These are phyloP conservation scores for Cylindrotheca fusiformis DNA, from an alignment of 108 stramenopile genomes.

Conservation along the genomic window DNA sequence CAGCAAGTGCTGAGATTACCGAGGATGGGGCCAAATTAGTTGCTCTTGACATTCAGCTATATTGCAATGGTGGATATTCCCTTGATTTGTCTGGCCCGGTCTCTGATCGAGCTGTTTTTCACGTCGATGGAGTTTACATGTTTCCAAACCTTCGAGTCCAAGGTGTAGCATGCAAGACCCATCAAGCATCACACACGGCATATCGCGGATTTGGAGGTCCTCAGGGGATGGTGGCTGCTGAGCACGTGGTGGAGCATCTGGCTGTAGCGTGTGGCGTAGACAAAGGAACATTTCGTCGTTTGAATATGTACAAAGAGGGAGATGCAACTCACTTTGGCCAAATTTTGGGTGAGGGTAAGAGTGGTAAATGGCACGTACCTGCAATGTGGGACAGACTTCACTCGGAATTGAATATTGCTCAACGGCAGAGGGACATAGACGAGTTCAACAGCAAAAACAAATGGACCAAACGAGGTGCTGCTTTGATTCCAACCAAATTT, in stretches of 20 bases:
- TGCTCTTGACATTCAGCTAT: conserved; percentile 78
- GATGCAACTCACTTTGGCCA: conserved; percentile 87
- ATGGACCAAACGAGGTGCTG: conserved; percentile 85
- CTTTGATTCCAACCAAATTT: conserved; percentile 91
- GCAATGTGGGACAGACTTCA: conserved; percentile 70
- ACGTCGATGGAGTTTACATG: conserved; percentile 85
- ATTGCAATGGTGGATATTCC: conserved; percentile 83
- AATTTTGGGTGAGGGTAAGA: conserved; percentile 49
- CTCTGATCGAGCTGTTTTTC: conserved; percentile 88
- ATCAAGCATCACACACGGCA: conserved; percentile 91
- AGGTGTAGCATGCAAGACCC: conserved; percentile 87
- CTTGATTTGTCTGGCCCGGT: conserved; percentile 91
- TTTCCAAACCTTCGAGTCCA: conserved; percentile 81
- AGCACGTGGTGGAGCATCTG: conserved; percentile 92
- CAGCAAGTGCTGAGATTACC: conserved; percentile 73
- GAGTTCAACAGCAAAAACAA: conserved; percentile 84
- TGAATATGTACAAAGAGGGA: conserved; percentile 81
- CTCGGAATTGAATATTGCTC: conserved; percentile 49
- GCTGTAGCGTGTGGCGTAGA: conserved; percentile 62
- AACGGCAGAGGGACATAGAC: conserved; percentile 56
- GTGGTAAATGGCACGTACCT: conserved; percentile 88
- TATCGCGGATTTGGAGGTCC: conserved; percentile 95
- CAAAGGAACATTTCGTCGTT: conserved; percentile 55
- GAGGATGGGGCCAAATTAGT: conserved; percentile 73
- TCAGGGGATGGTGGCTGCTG: conserved; percentile 78